These are phyloP conservation scores for Neophaeococcomyces aloes DNA, from an alignment of 2,329 filamentous ascomycete genomes.

Conservation along the genomic window DNA sequence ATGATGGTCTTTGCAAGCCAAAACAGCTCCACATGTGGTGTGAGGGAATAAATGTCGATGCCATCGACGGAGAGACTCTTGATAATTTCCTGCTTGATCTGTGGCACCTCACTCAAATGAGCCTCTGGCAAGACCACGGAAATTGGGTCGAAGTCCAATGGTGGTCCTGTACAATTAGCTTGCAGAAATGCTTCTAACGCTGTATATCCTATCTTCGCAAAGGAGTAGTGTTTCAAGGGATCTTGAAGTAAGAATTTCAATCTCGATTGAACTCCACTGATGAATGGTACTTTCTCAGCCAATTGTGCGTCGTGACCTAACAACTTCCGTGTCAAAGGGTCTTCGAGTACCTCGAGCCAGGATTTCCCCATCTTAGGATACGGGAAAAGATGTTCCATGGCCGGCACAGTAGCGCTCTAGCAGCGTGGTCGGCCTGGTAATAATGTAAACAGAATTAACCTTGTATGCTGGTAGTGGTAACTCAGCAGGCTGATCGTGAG, in stretches of 20 bases:
- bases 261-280: conserved; percentile 27
- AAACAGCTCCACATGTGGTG: conserved; percentile 74
- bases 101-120: conserved; percentile 33
- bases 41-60: conserved; percentile 72
- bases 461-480: no score
- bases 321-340: conserved; percentile 29
- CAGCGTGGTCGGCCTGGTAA: background rate
- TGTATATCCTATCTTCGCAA: conserved; percentile 52
- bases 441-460: no score
- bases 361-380: conserved; percentile 21
- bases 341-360: conserved; percentile 21
- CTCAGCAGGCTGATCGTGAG: no score
- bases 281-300: conserved; percentile 24
- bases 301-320: conserved; percentile 28
- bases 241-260: conserved; percentile 30
- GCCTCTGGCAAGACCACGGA: conserved; percentile 39
- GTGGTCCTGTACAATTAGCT: conserved; percentile 76
- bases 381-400: conserved; percentile 20
- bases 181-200: conserved; percentile 73
- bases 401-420: background rate
- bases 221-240: conserved; percentile 26
- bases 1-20: conserved; percentile 58
- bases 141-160: conserved; percentile 50
- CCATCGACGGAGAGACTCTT: conserved; percentile 66
- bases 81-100: conserved; percentile 52